Evolutionary conservation across 2,329 filamentous ascomycete genomes (phyloP), one percentile per base, ranked within the genome.

Genomic region (Alternaria tenuissima): DNA sequence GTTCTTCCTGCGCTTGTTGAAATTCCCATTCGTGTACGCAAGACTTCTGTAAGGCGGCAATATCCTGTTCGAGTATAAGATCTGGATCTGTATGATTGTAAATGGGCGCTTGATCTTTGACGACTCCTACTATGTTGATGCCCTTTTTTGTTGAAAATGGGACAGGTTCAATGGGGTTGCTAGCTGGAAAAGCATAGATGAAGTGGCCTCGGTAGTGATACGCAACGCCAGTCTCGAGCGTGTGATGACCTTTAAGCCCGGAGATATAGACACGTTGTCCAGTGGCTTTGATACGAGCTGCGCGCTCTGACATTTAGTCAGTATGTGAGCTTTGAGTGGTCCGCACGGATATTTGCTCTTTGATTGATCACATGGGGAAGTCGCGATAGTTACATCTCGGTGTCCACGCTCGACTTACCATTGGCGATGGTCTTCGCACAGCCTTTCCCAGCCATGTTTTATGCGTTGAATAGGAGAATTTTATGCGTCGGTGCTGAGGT

Each of bases 131-230:
- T 5, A 74, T 44, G 5, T 51, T 61, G n/a, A 71, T 62, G 0
- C 67, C 67, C 7, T 62, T 63, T n/a, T 66, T 65, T 1, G 63
- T 73, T 0, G 66, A 52, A 47, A 63, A 75, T 0, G 63, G 59
- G 3, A 70, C 32, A 0, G 71, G 72, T 43, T 72, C 64, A 22
- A 76, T 59, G 0, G 73, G 64, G 14, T 62, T 69, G 5, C 63
- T 57, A 0, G 38, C 49, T 0, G 61, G 63, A 11, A 24, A 62
- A 1, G 64, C 62, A 48, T 76, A 77, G 12, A 77, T 30, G 47
- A 69, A 70, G 47, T 76, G 73, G 3, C 75, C 74, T 9, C 75
- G 72, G 52, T 72, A 74, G 49, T 66, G 70, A 57, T 76, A 77
- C 3, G 72, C 72, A 11, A 76, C 54, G 1, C 70, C 73, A 0